Percentiles rank a stretch among this genome's conserved stretches.
Evolutionary conservation across 2,329 filamentous ascomycete species (phyloP).

Genomic region (Emergomyces orientalis): DNA sequence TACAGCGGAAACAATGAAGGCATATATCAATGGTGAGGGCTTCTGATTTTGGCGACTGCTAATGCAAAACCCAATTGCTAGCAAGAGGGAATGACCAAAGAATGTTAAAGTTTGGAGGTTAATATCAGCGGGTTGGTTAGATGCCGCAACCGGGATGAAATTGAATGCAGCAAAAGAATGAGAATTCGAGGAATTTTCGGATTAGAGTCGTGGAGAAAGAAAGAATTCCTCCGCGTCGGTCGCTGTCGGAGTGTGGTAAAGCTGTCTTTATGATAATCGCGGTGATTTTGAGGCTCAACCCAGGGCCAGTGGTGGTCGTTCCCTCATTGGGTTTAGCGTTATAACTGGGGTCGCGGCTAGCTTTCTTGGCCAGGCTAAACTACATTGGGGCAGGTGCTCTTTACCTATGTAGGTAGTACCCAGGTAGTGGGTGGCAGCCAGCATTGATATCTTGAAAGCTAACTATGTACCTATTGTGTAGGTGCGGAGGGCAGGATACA

Average conservation of each 20-base stretch:
- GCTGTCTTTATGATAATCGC: neutral
- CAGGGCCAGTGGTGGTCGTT: neutral
- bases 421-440: too few relatives aligned
- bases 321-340: neutral
- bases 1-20: neutral
- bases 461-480: too few relatives aligned
- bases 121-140: neutral
- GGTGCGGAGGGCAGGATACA: too few relatives aligned
- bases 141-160: neutral
- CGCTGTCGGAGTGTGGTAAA: neutral
- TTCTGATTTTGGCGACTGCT: neutral
- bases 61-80: neutral
- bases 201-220: neutral
- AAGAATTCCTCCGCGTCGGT: neutral
- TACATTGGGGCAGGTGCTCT: neutral
- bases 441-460: too few relatives aligned
- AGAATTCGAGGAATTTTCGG: neutral
- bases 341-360: neutral
- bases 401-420: too few relatives aligned
- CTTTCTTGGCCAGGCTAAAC: neutral
- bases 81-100: neutral
- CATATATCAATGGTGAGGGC: conserved; percentile 5
- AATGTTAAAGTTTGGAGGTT: neutral
- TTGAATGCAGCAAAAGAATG: neutral
- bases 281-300: neutral